Evolutionary conservation across 257 asterid species (phyloP).

Genomic region (Solanum piurae): DNA sequence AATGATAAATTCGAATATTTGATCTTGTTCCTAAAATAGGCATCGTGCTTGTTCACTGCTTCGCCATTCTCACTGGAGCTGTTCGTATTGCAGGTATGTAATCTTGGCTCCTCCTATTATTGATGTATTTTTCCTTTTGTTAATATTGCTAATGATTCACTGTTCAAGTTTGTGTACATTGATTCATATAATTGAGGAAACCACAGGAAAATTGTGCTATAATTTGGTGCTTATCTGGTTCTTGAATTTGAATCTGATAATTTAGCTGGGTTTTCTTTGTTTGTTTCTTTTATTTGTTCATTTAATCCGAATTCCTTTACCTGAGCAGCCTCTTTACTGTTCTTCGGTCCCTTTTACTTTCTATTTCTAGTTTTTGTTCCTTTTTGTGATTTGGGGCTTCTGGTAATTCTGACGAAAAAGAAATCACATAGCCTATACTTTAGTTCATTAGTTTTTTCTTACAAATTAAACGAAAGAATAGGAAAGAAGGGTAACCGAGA

Average conservation of each 20-base stretch:
- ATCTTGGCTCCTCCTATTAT: background rate
- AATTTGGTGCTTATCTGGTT: background rate
- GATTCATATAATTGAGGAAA: background rate
- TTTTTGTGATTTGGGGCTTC: background rate
- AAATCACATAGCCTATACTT: background rate
- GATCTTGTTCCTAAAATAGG: background rate
- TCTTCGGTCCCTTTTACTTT: background rate
- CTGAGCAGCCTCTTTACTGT: background rate
- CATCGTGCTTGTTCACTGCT: background rate
- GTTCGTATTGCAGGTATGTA: background rate
- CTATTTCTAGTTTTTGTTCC: background rate
- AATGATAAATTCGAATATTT: background rate
- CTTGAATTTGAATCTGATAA: background rate
- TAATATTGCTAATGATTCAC: background rate
- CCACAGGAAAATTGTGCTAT: background rate
- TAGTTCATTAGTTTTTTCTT: background rate
- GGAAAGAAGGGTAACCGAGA: background rate
- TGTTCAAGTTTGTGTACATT: background rate
- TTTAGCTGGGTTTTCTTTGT: background rate
- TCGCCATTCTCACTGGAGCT: background rate
- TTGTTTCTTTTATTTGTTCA: background rate
- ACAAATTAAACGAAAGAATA: background rate
- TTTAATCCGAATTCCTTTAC: background rate
- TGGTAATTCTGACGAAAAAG: background rate
- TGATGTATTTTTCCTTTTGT: background rate